Conservation (phyloP, 352 stramenopile genomes). For the Pythium vanterpoolii region DNA sequence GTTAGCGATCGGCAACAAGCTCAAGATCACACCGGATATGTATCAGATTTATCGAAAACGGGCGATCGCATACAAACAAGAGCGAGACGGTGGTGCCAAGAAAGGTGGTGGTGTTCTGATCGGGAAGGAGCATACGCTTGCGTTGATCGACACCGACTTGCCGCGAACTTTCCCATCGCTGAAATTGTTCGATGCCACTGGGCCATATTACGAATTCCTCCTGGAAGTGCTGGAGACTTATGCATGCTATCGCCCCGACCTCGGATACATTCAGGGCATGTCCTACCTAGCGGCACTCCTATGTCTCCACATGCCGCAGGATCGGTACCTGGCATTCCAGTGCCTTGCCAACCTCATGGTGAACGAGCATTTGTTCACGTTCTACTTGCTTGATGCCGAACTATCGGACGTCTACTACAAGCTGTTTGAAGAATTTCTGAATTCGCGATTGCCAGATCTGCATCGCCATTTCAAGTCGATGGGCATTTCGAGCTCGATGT, state of each 20-base stretch:
- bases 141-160: constrained; percentile 84
- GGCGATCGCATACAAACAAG: constrained; percentile 59
- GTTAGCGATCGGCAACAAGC: constrained; percentile 78
- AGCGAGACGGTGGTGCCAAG: constrained; percentile 29
- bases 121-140: constrained; percentile 73
- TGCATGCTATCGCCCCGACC: constrained; percentile 80
- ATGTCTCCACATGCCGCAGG: constrained; percentile 82
- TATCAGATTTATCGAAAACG: constrained; percentile 79
- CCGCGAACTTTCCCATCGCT: constrained; percentile 83
- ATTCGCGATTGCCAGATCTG: constrained; percentile 41
- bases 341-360: constrained; percentile 87
- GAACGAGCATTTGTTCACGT: constrained; percentile 86
- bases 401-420: constrained; percentile 80
- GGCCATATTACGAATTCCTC: constrained; percentile 72
- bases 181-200: constrained; percentile 70
- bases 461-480: constrained; percentile 52
- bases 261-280: constrained; percentile 90
- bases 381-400: constrained; percentile 81
- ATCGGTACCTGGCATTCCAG: constrained; percentile 81
- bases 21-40: constrained; percentile 86
- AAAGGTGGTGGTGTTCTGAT: constrained; percentile 31
- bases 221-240: constrained; percentile 85
- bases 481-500: constrained; percentile 73
- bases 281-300: constrained; percentile 85
- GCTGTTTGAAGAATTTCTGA: constrained; percentile 73